A percentile compares a stretch with the other conserved stretches of the same genome.
phyloP scores from a whole-genome alignment of 2,329 filamentous ascomycete genomes.

The Epichloe gansuensis region DNA sequence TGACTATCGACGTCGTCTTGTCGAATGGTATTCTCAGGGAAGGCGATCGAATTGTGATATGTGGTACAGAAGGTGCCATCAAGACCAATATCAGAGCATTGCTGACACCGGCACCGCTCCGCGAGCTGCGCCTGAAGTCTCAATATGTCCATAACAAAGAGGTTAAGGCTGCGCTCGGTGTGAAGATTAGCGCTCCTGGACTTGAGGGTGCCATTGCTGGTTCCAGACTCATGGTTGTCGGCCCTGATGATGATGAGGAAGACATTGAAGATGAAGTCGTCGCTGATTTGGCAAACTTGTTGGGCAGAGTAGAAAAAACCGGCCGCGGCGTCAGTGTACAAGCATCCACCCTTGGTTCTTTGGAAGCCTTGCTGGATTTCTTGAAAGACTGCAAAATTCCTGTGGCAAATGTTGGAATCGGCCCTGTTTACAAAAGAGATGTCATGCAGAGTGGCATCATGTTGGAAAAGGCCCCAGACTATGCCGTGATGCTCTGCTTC shows the following conservation, averaged over 20 bases:
- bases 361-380: slow-evolving; percentile 94
- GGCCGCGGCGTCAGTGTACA: slow-evolving; percentile 94
- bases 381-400: slow-evolving; percentile 92
- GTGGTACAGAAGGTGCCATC: slow-evolving; percentile 93
- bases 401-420: slow-evolving; percentile 92
- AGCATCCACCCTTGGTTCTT: slow-evolving; percentile 89
- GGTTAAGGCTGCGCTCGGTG: slow-evolving; percentile 94
- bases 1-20: slow-evolving; percentile 93
- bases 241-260: slow-evolving; percentile 90
- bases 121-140: slow-evolving; percentile 89
- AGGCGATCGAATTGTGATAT: slow-evolving; percentile 88
- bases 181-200: slow-evolving; percentile 95
- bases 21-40: slow-evolving; percentile 92
- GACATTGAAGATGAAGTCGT: slow-evolving; percentile 95
- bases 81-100: slow-evolving; percentile 90
- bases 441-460: slow-evolving; percentile 92
- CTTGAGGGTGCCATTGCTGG: slow-evolving; percentile 94
- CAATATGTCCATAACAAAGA: slow-evolving; percentile 98
- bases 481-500: slow-evolving; percentile 98
- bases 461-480: slow-evolving; percentile 90
- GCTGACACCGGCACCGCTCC: slow-evolving; percentile 82
- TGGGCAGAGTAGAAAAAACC: slow-evolving; percentile 82
- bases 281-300: slow-evolving; percentile 79
- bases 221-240: slow-evolving; percentile 85
- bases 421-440: slow-evolving; percentile 94